A percentile compares a stretch with the other conserved stretches of the same genome.
Evolutionary conservation across 2,329 filamentous ascomycete genomes (phyloP).

Genomic region (Nemania sp.): DNA sequence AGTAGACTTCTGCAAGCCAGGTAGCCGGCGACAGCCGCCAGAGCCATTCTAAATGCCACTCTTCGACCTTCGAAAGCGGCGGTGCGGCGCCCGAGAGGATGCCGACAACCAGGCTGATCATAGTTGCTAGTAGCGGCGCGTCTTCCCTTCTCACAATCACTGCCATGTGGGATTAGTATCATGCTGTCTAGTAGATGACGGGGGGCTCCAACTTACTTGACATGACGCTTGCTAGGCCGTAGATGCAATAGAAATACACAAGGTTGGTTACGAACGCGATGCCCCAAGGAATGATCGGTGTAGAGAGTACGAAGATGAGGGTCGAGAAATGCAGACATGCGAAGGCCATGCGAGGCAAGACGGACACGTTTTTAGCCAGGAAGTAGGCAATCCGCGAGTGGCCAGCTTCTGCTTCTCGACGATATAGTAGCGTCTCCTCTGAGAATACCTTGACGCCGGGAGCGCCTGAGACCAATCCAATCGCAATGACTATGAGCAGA

Average conservation of each 20-base stretch:
- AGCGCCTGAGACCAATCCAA: conserved; percentile 66
- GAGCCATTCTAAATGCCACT: conserved; percentile 67
- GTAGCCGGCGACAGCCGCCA: conserved; percentile 66
- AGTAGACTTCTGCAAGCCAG: conserved; percentile 69
- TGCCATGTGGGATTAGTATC: conserved; percentile 14
- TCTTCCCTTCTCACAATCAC: conserved; percentile 67
- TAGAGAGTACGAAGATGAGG: conserved; percentile 61
- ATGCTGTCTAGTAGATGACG: not conserved
- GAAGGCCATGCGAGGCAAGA: conserved; percentile 63
- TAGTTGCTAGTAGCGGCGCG: conserved; percentile 67
- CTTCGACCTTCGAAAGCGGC: conserved; percentile 59
- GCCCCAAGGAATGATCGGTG: conserved; percentile 63
- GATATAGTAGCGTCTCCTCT: conserved; percentile 66
- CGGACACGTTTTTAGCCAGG: conserved; percentile 65
- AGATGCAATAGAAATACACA: conserved; percentile 69
- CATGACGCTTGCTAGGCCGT: conserved; percentile 64
- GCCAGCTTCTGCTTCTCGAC: conserved; percentile 66
- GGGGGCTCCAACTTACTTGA: conserved; percentile 51
- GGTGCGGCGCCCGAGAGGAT: conserved; percentile 67
- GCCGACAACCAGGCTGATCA: conserved; percentile 65
- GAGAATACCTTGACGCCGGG: conserved; percentile 69
- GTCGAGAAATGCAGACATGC: conserved; percentile 67
- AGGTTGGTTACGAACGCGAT: conserved; percentile 64
- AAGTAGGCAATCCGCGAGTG: conserved; percentile 69
- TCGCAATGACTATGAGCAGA: conserved; percentile 64